phyloP scores from a whole-genome alignment of 164 flowering plant species.

The Euptelea pleiosperma region DNA sequence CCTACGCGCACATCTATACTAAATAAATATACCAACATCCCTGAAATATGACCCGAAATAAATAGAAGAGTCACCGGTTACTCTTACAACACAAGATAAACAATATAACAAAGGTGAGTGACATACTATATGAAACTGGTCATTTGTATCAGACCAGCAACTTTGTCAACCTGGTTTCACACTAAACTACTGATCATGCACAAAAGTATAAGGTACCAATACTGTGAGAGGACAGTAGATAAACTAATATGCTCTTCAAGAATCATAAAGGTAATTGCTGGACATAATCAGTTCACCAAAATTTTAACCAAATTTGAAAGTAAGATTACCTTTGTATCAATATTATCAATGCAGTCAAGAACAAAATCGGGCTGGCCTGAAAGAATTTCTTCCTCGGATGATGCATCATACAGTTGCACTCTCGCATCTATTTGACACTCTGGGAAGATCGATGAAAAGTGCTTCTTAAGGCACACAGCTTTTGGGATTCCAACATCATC shows the following conservation, averaged over 20 bases:
- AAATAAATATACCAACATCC: too few species aligned
- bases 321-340: slow-evolving; percentile 83
- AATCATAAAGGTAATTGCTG: too few species aligned
- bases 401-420: slow-evolving; percentile 77
- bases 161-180: neutral
- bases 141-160: neutral
- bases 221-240: neutral
- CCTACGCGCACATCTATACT: too few species aligned
- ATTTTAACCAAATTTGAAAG: neutral
- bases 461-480: slow-evolving; percentile 91
- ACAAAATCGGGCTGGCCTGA: slow-evolving; percentile 95
- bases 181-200: neutral
- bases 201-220: neutral
- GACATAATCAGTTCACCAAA: too few species aligned
- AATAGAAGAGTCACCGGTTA: too few species aligned
- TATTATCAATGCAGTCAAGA: slow-evolving; percentile 96
- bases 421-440: slow-evolving; percentile 82
- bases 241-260: too few species aligned
- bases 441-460: slow-evolving; percentile 79
- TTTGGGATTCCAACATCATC: slow-evolving; percentile 96
- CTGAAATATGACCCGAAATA: too few species aligned
- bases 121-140: too few species aligned
- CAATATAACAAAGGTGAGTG: too few species aligned
- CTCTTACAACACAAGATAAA: too few species aligned
- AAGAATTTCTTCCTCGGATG: slow-evolving; percentile 90